phyloP scores from a whole-genome alignment of 352 stramenopile genomes.

The Pelagophyceae sp. region DNA sequence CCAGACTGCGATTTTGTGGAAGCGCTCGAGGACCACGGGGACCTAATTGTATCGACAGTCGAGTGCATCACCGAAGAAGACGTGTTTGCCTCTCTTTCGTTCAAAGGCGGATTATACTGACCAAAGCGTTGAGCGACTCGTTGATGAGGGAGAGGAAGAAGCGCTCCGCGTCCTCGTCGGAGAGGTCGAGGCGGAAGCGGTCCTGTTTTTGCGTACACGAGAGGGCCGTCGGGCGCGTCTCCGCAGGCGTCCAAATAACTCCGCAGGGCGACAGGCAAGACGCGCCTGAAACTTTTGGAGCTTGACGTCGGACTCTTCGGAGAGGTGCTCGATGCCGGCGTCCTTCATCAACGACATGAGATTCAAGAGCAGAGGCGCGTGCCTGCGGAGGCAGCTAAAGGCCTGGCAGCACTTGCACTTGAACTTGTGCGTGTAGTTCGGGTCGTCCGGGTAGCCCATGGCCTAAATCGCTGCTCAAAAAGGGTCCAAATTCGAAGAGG shows the following conservation, averaged over 20 bases:
- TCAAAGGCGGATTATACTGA: too few relatives aligned
- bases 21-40: constrained; percentile 68
- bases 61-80: too few relatives aligned
- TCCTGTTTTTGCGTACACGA: constrained; percentile 72
- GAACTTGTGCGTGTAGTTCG: constrained; percentile 77
- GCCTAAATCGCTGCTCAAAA: too few relatives aligned
- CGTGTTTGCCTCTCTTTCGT: too few relatives aligned
- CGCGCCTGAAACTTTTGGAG: constrained; percentile 64
- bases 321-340: constrained; percentile 87
- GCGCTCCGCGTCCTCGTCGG: constrained; percentile 90
- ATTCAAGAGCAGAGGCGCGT: constrained; percentile 93
- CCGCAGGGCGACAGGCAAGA: constrained; percentile 58
- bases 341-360: constrained; percentile 97
- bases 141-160: constrained; percentile 92
- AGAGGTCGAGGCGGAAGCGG: constrained; percentile 90
- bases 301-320: constrained; percentile 40
- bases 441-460: constrained; percentile 78
- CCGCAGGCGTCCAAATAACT: too few relatives aligned
- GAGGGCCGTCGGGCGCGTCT: constrained; percentile 24
- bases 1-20: constrained; percentile 52
- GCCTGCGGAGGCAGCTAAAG: constrained; percentile 88
- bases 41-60: too few relatives aligned
- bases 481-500: too few relatives aligned
- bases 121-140: constrained; percentile 82
- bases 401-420: constrained; percentile 81